Evolutionary conservation across 345 rosid species (phyloP).

Genomic region (Gossypium herbaceum): DNA sequence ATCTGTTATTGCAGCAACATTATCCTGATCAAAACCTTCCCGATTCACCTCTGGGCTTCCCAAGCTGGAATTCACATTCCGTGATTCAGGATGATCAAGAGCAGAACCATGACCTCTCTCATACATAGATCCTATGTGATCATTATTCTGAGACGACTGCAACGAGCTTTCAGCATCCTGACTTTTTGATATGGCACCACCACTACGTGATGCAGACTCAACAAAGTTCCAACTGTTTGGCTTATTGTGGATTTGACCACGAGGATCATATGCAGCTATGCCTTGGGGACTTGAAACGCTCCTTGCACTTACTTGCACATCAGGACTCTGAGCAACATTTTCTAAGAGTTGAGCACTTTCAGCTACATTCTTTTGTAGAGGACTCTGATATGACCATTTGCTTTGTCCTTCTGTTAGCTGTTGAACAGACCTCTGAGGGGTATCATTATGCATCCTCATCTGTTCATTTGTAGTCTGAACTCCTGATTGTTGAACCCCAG

Average conservation of each 20-base stretch:
- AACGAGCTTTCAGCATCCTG: slow-evolving; percentile 32
- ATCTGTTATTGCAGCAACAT: slow-evolving; percentile 28
- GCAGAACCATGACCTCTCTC: slow-evolving; percentile 31
- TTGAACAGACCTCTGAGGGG: slow-evolving; percentile 31
- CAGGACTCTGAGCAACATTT: slow-evolving; percentile 33
- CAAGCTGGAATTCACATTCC: slow-evolving; percentile 29
- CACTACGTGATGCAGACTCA: slow-evolving; percentile 28
- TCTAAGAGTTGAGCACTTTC: slow-evolving; percentile 26
- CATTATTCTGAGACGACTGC: slow-evolving; percentile 27
- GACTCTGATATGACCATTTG: slow-evolving; percentile 39
- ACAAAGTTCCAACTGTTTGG: slow-evolving; percentile 44
- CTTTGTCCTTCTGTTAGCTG: slow-evolving; percentile 38
- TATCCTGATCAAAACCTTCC: slow-evolving; percentile 37
- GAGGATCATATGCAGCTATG: slow-evolving; percentile 20
- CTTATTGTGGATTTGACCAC: slow-evolving; percentile 33
- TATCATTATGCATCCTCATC: slow-evolving; percentile 38
- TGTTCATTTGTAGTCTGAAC: background rate
- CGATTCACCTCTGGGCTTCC: slow-evolving; percentile 33
- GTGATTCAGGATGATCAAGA: slow-evolving; percentile 29
- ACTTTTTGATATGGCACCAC: slow-evolving; percentile 24
- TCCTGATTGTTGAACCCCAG: background rate
- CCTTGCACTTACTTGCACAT: slow-evolving; percentile 34
- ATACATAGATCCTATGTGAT: slow-evolving; percentile 20
- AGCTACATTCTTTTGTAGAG: slow-evolving; percentile 36
- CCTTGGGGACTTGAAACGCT: slow-evolving; percentile 25